Percentiles rank a stretch among this genome's conserved stretches.
phyloP scores from a whole-genome alignment of 2,329 filamentous ascomycete genomes.

The Penicillium griseofulvum region DNA sequence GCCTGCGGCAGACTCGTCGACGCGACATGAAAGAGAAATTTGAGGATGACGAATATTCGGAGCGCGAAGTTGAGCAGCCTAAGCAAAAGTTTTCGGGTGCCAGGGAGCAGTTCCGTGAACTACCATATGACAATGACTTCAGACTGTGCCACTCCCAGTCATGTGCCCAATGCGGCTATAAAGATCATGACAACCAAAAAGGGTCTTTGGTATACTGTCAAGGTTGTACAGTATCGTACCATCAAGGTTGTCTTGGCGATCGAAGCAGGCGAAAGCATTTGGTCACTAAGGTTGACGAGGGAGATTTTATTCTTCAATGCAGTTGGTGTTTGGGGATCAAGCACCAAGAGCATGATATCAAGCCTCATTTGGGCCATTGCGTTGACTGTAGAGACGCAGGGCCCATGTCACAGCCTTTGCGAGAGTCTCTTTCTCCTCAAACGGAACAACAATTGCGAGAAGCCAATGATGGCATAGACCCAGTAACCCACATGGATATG shows the following conservation, averaged over 20 bases:
- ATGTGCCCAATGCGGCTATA: slow-evolving; percentile 70
- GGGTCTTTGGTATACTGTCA: slow-evolving; percentile 82
- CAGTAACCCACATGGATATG: slow-evolving; percentile 62
- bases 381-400: slow-evolving; percentile 66
- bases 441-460: slow-evolving; percentile 82
- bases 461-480: slow-evolving; percentile 76
- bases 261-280: slow-evolving; percentile 77
- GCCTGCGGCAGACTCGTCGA: slow-evolving; percentile 26
- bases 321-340: slow-evolving; percentile 70
- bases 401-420: slow-evolving; percentile 70
- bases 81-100: slow-evolving; percentile 54
- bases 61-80: slow-evolving; percentile 49
- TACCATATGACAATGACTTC: slow-evolving; percentile 65
- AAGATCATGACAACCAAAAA: slow-evolving; percentile 55
- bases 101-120: slow-evolving; percentile 68
- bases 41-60: slow-evolving; percentile 35
- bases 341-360: slow-evolving; percentile 64
- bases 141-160: slow-evolving; percentile 63
- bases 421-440: slow-evolving; percentile 66
- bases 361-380: slow-evolving; percentile 71
- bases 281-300: slow-evolving; percentile 76
- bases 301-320: slow-evolving; percentile 85
- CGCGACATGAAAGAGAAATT: slow-evolving; percentile 47
- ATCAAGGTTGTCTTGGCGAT: slow-evolving; percentile 76
- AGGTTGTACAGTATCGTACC: slow-evolving; percentile 80